Evolutionary conservation across 73 alveolate species (phyloP), one percentile per base, ranked within the genome.

Genomic region (Paramecium sonneborni): DNA sequence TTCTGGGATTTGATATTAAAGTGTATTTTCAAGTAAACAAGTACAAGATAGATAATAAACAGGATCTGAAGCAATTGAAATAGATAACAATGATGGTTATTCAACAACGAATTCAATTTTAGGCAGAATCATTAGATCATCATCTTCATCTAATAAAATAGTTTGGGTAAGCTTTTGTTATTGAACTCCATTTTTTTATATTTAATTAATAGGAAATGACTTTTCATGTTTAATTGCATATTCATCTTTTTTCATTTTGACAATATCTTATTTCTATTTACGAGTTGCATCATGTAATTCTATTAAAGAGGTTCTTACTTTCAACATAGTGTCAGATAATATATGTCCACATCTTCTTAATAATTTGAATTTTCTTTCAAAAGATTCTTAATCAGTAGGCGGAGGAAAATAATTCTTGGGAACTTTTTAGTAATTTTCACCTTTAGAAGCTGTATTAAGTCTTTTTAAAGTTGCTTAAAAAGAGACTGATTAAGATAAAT

Each of bases 281-380:
- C 90, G 44, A 39, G 74, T 79, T 7, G 90, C 74, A 79, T 79
- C 90, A 9, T 79, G 90, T 12, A 79, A 9, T 23, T 79, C 55
- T 1, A 7, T 44, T 39, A 79, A 18, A 20, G 44, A 39, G 12
- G 46, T 21, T 79, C 55, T 79, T 15, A 46, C 35, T 14, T 44
- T 41, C 30, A 38, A 11, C 90, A 79, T 46, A 5, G 69, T 41
- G 26, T 79, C 90, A 5, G 30, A 23, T 20, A 79, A 34, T 20
- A 79, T 46, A 43, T 79, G 55, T 14, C 55, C 30, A 9, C 76
- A 79, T 79, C 90, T 79, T 44, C 90, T 79, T 2, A 79, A 32
- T 3, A 43, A 14, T 34, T 79, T 79, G 26, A 79, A 79, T 20
- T 79, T 79, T 43, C 74, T 38, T 15, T 79, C 90, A 79, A 30